These are phyloP conservation scores for Xylaria acuta DNA, from an alignment of 495 filamentous ascomycete species.

Conservation along the genomic window DNA sequence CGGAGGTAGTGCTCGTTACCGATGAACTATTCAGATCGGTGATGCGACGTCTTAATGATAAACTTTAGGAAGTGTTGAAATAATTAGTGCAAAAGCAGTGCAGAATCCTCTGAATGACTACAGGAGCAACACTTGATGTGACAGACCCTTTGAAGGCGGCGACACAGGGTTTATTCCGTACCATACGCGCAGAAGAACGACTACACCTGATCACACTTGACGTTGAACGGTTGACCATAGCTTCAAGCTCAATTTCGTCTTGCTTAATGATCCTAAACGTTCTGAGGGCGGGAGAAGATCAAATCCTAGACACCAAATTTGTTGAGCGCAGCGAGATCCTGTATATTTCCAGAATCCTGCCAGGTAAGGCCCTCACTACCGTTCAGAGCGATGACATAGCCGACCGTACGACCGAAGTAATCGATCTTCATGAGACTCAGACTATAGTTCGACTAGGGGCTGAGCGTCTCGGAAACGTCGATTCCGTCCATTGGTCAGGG, in stretches of 20 bases:
- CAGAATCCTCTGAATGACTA: not conserved
- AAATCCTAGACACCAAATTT: not conserved
- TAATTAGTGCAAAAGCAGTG: not conserved
- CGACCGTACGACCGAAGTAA: not conserved
- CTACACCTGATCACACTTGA: not conserved
- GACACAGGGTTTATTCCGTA: not conserved
- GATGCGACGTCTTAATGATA: not conserved
- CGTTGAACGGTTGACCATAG: not conserved
- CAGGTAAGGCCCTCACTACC: not conserved
- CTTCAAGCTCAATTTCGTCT: not conserved
- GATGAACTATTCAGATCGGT: not conserved
- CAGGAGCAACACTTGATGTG: not conserved
- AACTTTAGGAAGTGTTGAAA: not conserved
- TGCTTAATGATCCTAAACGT: not conserved
- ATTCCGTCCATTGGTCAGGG: slow-evolving; percentile 1
- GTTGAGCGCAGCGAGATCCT: not conserved
- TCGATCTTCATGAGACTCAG: not conserved
- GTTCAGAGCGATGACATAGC: not conserved
- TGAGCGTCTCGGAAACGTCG: not conserved
- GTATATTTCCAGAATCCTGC: not conserved
- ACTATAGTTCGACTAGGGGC: not conserved
- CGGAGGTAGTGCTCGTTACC: not conserved
- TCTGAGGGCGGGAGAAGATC: not conserved
- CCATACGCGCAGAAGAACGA: not conserved
- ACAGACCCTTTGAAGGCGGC: not conserved